A percentile compares a stretch with the other conserved stretches of the same genome.
phyloP scores from a whole-genome alignment of 2,329 filamentous ascomycete genomes.

The Mycosphaerella sp. region DNA sequence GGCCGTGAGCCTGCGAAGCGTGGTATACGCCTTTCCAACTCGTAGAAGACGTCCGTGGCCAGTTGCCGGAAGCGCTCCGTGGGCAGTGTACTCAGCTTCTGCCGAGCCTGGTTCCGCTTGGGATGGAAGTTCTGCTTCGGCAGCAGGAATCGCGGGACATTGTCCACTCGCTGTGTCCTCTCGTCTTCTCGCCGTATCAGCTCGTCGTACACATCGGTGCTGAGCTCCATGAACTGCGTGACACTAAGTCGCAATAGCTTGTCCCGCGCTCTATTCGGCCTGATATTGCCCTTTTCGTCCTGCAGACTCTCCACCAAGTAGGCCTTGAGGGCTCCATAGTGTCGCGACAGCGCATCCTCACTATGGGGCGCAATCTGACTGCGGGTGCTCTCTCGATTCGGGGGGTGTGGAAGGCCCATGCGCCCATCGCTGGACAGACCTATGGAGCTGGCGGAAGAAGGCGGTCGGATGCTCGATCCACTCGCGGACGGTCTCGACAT shows the following conservation, averaged over 20 bases:
- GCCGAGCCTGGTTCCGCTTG: slow-evolving; percentile 94
- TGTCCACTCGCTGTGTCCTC: slow-evolving; percentile 42
- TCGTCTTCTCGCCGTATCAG: slow-evolving; percentile 75
- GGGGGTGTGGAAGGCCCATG: slow-evolving; percentile 34
- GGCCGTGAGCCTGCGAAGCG: slow-evolving; percentile 64
- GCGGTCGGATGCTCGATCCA: slow-evolving; percentile 46
- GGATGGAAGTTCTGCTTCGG: slow-evolving; percentile 90
- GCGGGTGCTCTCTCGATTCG: slow-evolving; percentile 48
- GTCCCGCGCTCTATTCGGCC: slow-evolving; percentile 84
- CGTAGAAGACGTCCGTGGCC: slow-evolving; percentile 92
- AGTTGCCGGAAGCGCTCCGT: slow-evolving; percentile 83
- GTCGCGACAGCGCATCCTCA: slow-evolving; percentile 69
- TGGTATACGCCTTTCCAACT: slow-evolving; percentile 85
- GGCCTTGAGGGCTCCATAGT: slow-evolving; percentile 72
- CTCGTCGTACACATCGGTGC: slow-evolving; percentile 96
- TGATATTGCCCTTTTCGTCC: slow-evolving; percentile 67
- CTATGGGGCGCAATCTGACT: slow-evolving; percentile 42
- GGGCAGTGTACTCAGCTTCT: slow-evolving; percentile 86
- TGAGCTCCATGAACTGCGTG: slow-evolving; percentile 94
- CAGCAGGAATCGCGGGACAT: slow-evolving; percentile 64
- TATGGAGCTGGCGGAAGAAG: slow-evolving; percentile 84
- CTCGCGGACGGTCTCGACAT: slow-evolving; percentile 49
- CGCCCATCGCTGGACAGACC: slow-evolving; percentile 75
- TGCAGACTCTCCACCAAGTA: slow-evolving; percentile 66
- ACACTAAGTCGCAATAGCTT: slow-evolving; percentile 85